Evolutionary conservation across 306 rosid species (phyloP).

Genomic region (Prosopis cineraria): DNA sequence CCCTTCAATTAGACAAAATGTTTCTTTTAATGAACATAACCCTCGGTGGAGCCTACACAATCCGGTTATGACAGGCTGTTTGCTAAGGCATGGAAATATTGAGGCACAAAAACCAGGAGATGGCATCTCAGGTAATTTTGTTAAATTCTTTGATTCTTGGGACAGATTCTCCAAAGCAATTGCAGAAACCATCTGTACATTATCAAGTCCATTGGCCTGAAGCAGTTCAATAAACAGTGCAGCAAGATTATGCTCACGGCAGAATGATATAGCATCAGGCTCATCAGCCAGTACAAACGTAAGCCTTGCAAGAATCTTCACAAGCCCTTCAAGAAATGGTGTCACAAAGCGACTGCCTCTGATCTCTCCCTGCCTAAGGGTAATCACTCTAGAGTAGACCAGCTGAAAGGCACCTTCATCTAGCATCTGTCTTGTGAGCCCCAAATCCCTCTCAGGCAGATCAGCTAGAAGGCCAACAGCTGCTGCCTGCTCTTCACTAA

Average conservation of each 20-base stretch:
- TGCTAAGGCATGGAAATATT: constrained; percentile 69
- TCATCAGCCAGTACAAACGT: constrained; percentile 75
- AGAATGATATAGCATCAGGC: constrained; percentile 70
- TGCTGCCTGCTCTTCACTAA: constrained; percentile 92
- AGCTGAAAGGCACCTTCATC: constrained; percentile 83
- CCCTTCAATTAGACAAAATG: constrained; percentile 85
- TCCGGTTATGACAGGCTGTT: constrained; percentile 66
- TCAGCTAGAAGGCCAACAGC: constrained; percentile 91
- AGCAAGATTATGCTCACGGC: constrained; percentile 70
- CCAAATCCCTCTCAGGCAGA: constrained; percentile 94
- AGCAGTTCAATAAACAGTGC: constrained; percentile 76
- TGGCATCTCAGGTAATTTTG: constrained; percentile 70
- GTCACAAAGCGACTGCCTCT: constrained; percentile 85
- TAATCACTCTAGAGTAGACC: constrained; percentile 57
- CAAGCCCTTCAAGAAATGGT: constrained; percentile 87
- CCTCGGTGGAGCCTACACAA: constrained; percentile 85
- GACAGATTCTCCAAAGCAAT: constrained; percentile 88
- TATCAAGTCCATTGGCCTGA: constrained; percentile 88
- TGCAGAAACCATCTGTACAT: constrained; percentile 94
- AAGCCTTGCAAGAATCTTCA: constrained; percentile 82
- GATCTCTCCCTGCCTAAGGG: constrained; percentile 78
- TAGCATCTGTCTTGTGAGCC: constrained; percentile 94
- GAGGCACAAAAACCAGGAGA: constrained; percentile 64
- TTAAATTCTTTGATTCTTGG: constrained; percentile 70
- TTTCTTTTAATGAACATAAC: constrained; percentile 70